Conservation (phyloP, 2,329 filamentous ascomycete species). For the Alternaria triticina region DNA sequence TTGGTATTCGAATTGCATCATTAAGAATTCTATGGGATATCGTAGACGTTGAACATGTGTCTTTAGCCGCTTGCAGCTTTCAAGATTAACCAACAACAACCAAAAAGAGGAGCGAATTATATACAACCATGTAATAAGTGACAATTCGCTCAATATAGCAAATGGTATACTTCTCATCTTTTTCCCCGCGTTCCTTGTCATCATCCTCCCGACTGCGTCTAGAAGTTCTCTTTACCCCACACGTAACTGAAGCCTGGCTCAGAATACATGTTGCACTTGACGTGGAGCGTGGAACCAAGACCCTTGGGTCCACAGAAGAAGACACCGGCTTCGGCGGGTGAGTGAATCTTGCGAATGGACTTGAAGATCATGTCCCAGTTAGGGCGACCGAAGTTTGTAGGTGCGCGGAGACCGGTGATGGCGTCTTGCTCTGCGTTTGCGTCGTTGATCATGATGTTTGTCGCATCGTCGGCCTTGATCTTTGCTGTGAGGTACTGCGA, state of each 20-base stretch:
- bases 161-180: constrained; percentile 12
- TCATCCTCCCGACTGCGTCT: constrained; percentile 27
- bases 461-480: constrained; percentile 84
- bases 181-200: not conserved
- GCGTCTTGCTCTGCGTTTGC: constrained; percentile 83
- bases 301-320: constrained; percentile 86
- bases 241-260: constrained; percentile 75
- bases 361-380: constrained; percentile 94
- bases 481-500: constrained; percentile 77
- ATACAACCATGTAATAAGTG: constrained; percentile 21
- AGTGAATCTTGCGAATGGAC: constrained; percentile 74
- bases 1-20: not conserved
- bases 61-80: constrained; percentile 13
- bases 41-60: constrained; percentile 1
- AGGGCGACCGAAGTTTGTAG: constrained; percentile 84
- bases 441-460: constrained; percentile 93
- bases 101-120: constrained; percentile 18
- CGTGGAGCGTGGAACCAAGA: constrained; percentile 75
- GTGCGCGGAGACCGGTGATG: constrained; percentile 80
- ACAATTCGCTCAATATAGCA: constrained; percentile 18
- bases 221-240: constrained; percentile 75
- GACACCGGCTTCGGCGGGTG: constrained; percentile 51
- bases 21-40: constrained; percentile 7
- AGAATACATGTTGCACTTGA: constrained; percentile 88
- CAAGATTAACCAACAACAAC: not conserved